Conservation (phyloP, 495 filamentous ascomycete genomes). For the Echria macrotheca region DNA sequence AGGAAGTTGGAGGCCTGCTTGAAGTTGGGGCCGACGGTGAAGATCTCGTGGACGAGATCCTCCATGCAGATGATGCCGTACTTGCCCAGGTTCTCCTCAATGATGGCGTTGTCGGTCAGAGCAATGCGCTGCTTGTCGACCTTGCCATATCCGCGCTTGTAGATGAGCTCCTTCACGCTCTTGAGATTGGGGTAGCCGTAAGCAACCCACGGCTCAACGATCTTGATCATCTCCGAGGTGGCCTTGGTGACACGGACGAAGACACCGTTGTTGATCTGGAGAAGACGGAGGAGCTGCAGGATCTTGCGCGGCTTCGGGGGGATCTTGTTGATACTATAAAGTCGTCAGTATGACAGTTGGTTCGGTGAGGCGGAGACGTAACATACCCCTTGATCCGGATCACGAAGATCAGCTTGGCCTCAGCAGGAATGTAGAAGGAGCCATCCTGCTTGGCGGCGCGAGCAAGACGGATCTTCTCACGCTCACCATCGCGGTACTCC, state of each 20-base stretch:
- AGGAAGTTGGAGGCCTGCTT: conserved; percentile 99
- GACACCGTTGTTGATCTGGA: conserved; percentile 99
- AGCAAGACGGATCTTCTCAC: conserved; percentile 91
- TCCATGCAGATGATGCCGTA: conserved; percentile 99
- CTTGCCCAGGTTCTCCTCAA: conserved; percentile 93
- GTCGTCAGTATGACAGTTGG: neutral
- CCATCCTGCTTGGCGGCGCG: conserved; percentile 87
- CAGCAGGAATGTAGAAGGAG: conserved; percentile 86
- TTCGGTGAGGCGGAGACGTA: neutral
- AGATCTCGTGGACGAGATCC: conserved; percentile 99
- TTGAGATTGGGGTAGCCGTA: conserved; percentile 99
- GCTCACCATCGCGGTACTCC: conserved; percentile 97
- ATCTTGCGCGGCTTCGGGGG: conserved; percentile 99
- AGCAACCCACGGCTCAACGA: conserved; percentile 96
- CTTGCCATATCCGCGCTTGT: conserved; percentile 99
- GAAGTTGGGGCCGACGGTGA: conserved; percentile 98
- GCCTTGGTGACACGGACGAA: conserved; percentile 98
- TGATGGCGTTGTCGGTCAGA: conserved; percentile 94
- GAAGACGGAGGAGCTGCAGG: conserved; percentile 94
- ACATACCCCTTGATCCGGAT: conserved; percentile 95
- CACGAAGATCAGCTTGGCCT: conserved; percentile 96
- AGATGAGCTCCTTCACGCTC: conserved; percentile 96
- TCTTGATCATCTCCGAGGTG: conserved; percentile 94
- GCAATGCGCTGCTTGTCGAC: conserved; percentile 92
- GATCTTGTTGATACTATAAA: conserved; percentile 97